Evolutionary conservation across 345 rosid genomes (phyloP).

Genomic region (Lepidium aucheri): DNA sequence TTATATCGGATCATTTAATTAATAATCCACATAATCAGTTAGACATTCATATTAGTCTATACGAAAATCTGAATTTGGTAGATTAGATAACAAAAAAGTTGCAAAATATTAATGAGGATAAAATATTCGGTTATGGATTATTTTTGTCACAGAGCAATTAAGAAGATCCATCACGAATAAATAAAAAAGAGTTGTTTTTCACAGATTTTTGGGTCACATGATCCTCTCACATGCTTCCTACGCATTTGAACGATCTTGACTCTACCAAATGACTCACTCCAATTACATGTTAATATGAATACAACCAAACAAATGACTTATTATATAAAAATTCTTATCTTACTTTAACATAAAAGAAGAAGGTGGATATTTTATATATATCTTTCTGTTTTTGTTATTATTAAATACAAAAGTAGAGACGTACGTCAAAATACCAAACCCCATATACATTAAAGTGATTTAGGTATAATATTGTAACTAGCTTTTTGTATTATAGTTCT

Average conservation of each 20-base stretch:
- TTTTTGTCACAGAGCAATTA: slow-evolving; percentile 17
- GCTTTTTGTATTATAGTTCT: slow-evolving; percentile 5
- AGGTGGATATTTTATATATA: not conserved
- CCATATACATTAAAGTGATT: slow-evolving; percentile 6
- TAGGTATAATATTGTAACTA: not conserved
- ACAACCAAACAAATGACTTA: not conserved
- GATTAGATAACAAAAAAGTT: not conserved
- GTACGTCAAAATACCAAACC: slow-evolving; percentile 20
- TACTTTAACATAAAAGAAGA: not conserved
- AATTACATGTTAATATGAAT: slow-evolving; percentile 12
- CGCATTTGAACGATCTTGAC: slow-evolving; percentile 19
- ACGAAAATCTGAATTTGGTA: not conserved
- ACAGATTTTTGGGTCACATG: slow-evolving; percentile 19
- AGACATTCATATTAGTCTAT: not conserved
- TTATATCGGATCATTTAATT: not conserved
- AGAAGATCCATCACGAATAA: not conserved
- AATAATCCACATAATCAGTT: not conserved
- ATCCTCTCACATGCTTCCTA: slow-evolving; percentile 23
- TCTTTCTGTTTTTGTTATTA: not conserved
- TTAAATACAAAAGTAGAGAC: slow-evolving; percentile 7
- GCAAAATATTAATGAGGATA: not conserved
- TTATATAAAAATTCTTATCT: not conserved
- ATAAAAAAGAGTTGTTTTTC: not conserved
- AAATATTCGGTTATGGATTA: slow-evolving; percentile 11
- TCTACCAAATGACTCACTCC: slow-evolving; percentile 9